These are phyloP conservation scores for Haematococcus lacustris DNA, from an alignment of 139 green algal species.

Conservation along the genomic window DNA sequence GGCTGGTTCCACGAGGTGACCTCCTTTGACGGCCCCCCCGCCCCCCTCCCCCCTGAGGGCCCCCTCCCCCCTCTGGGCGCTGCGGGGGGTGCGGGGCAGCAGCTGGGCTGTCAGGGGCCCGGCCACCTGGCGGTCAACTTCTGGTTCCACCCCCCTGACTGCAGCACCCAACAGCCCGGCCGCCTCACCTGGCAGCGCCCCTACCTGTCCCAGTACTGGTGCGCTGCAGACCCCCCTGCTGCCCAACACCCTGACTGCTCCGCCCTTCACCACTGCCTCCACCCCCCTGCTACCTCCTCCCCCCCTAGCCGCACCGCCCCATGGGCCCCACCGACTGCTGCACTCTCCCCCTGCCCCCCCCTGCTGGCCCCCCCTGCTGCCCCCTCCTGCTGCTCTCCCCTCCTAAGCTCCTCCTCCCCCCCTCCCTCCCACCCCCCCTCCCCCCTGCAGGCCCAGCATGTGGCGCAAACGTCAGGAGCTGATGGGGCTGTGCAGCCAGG, in stretches of 20 bases:
- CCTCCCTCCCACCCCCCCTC: neutral
- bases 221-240: too few relatives aligned
- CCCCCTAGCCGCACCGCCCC: too few relatives aligned
- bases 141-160: slow-evolving; percentile 85
- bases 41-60: neutral
- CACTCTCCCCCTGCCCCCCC: neutral
- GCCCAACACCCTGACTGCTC: too few relatives aligned
- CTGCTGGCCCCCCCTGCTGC: neutral
- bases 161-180: slow-evolving; percentile 10
- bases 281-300: too few relatives aligned
- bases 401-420: neutral
- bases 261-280: too few relatives aligned
- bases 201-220: slow-evolving; percentile 49
- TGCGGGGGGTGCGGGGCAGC: neutral
- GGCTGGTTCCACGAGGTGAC: slow-evolving; percentile 89
- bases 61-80: neutral
- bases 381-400: neutral
- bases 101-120: neutral
- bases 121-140: slow-evolving; percentile 79
- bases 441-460: neutral
- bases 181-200: slow-evolving; percentile 22
- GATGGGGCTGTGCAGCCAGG: too few relatives aligned
- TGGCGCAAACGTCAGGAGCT: neutral
- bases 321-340: neutral
- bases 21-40: slow-evolving; percentile 19